Evolutionary conservation across 768 basidiomycete genomes (phyloP).

Genomic region (Tulasnella sp.): DNA sequence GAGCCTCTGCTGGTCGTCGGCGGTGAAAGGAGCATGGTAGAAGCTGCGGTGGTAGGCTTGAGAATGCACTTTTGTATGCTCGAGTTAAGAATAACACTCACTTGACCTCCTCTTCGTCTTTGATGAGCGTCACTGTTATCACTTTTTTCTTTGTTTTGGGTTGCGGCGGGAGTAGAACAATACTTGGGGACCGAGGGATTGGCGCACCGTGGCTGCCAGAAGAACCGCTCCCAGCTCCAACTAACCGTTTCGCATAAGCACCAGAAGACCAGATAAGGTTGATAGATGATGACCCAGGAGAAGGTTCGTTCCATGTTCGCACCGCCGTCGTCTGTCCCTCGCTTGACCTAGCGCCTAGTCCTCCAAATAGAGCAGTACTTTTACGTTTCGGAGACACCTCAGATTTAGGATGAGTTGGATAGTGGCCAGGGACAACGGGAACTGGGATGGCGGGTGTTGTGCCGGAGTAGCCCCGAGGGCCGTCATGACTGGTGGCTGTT

Average conservation of each 20-base stretch:
- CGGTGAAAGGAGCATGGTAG: slow-evolving; percentile 13
- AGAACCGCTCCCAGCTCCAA: neutral
- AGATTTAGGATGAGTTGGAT: neutral
- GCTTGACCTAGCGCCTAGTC: neutral
- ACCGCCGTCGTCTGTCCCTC: neutral
- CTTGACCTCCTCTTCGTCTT: slow-evolving; percentile 25
- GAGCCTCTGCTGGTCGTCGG: neutral
- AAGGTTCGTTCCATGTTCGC: neutral
- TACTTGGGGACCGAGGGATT: neutral
- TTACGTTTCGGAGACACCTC: slow-evolving; percentile 8
- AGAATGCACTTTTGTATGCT: slow-evolving; percentile 30
- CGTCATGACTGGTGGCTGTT: slow-evolving; percentile 1
- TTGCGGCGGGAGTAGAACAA: neutral
- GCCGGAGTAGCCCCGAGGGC: neutral
- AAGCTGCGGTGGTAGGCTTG: neutral
- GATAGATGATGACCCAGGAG: slow-evolving; percentile 2
- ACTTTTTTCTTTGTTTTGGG: slow-evolving; percentile 12
- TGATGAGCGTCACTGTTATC: slow-evolving; percentile 4
- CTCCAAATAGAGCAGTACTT: neutral
- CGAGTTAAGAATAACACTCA: neutral
- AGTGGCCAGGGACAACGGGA: neutral
- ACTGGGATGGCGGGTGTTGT: neutral
- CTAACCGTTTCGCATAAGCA: slow-evolving; percentile 8
- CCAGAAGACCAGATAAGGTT: slow-evolving; percentile 11
- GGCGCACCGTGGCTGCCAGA: neutral